These are phyloP conservation scores for Sanghuangporus sanghuang DNA, from an alignment of 1,284 basidiomycete species.

Conservation along the genomic window DNA sequence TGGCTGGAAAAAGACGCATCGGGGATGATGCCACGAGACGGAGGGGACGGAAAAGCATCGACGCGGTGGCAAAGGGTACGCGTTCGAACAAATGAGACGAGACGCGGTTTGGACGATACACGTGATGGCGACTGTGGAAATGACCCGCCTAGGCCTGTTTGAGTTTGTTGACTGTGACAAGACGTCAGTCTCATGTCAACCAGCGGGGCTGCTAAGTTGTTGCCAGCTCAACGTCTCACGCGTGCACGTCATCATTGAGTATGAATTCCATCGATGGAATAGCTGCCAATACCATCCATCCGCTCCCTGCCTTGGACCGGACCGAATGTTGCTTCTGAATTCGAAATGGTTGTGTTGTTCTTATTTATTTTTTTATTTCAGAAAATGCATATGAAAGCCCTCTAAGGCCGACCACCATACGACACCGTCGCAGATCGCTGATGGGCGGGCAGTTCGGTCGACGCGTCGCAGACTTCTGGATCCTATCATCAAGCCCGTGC, in stretches of 20 bases:
- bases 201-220: too few species aligned
- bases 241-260: too few species aligned
- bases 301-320: too few species aligned
- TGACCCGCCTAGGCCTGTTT: neutral
- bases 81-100: neutral
- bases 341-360: too few species aligned
- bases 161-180: neutral
- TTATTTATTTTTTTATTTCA: neutral
- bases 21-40: neutral
- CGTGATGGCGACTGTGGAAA: neutral
- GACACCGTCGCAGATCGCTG: neutral
- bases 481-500: neutral
- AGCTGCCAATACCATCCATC: too few species aligned
- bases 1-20: neutral
- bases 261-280: too few species aligned
- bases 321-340: too few species aligned
- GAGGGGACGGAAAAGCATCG: neutral
- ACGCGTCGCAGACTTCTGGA: neutral
- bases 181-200: too few species aligned
- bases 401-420: neutral
- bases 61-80: neutral
- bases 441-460: neutral
- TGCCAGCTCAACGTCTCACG: too few species aligned
- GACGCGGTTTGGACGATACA: neutral
- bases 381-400: neutral